Evolutionary conservation across 768 basidiomycete species (phyloP).

Genomic region (Boletus sensibilis): DNA sequence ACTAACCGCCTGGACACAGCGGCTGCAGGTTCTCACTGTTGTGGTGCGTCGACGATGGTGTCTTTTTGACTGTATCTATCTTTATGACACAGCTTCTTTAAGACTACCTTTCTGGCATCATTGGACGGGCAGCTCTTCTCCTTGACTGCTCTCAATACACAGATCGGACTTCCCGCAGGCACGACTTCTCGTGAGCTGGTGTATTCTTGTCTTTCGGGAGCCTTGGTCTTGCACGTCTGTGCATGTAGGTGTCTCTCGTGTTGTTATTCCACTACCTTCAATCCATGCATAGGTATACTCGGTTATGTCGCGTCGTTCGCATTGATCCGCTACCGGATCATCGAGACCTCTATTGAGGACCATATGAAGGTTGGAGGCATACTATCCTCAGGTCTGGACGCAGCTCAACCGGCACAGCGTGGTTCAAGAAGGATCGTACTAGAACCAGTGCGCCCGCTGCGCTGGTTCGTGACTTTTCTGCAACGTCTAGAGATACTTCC

Average conservation of each 20-base stretch:
- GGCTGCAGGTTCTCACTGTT: constrained; percentile 29
- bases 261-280: background rate
- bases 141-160: constrained; percentile 24
- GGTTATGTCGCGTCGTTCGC: constrained; percentile 30
- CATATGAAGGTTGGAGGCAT: constrained; percentile 11
- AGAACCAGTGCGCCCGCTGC: constrained; percentile 14
- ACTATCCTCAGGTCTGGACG: background rate
- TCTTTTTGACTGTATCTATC: background rate
- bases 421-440: constrained; percentile 13
- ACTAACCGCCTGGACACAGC: constrained; percentile 25
- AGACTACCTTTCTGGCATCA: constrained; percentile 32
- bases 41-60: constrained; percentile 20
- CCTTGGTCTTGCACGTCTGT: constrained; percentile 32
- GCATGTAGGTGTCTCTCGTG: constrained; percentile 20
- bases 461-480: background rate
- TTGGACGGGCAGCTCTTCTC: constrained; percentile 30
- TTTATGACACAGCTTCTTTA: background rate
- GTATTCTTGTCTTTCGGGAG: constrained; percentile 31
- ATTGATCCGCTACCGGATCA: constrained; percentile 28
- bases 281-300: constrained; percentile 23
- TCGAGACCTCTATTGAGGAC: constrained; percentile 18
- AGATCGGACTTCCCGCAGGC: constrained; percentile 10
- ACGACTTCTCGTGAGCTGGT: constrained; percentile 21
- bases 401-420: constrained; percentile 10
- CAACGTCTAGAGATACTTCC: background rate